Conservation (phyloP, 2,329 filamentous ascomycete genomes). For the Aspergillus carbonarius region DNA sequence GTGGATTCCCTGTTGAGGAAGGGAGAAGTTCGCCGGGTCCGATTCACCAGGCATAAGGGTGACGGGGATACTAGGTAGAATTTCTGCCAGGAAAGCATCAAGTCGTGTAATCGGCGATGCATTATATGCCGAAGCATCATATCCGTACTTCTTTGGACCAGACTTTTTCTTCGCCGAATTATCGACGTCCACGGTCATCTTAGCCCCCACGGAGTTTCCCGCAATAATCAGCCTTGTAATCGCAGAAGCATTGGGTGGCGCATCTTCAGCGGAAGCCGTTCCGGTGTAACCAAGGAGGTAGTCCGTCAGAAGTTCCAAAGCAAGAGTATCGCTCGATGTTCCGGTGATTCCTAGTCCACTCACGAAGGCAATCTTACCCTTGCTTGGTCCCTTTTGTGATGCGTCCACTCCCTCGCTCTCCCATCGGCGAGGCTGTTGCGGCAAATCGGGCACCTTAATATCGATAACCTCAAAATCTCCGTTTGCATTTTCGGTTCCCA, state of each 20-base stretch:
- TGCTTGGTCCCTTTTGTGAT: constrained; percentile 43
- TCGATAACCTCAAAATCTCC: constrained; percentile 93
- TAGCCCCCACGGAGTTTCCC: constrained; percentile 73
- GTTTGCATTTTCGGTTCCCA: constrained; percentile 89
- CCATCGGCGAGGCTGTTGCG: constrained; percentile 80
- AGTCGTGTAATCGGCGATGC: constrained; percentile 77
- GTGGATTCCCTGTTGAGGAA: constrained; percentile 92
- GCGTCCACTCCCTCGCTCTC: constrained; percentile 51
- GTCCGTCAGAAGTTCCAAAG: constrained; percentile 76
- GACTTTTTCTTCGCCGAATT: constrained; percentile 46
- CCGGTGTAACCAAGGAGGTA: constrained; percentile 82
- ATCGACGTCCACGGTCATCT: constrained; percentile 32
- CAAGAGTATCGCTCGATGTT: constrained; percentile 69
- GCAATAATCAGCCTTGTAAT: constrained; percentile 89
- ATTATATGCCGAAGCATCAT: constrained; percentile 87
- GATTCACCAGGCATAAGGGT: constrained; percentile 81
- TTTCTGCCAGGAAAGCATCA: constrained; percentile 75
- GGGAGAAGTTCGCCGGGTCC: constrained; percentile 84
- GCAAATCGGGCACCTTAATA: constrained; percentile 81
- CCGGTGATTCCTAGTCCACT: constrained; percentile 85
- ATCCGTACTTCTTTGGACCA: constrained; percentile 80
- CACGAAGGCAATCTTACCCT: constrained; percentile 77
- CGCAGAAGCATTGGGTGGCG: constrained; percentile 38
- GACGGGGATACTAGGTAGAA: constrained; percentile 83
- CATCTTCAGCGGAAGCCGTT: constrained; percentile 43